Base-by-base conservation (phyloP, 805 yeast genomes). In the Wickerhamiella spandovensis region DNA sequence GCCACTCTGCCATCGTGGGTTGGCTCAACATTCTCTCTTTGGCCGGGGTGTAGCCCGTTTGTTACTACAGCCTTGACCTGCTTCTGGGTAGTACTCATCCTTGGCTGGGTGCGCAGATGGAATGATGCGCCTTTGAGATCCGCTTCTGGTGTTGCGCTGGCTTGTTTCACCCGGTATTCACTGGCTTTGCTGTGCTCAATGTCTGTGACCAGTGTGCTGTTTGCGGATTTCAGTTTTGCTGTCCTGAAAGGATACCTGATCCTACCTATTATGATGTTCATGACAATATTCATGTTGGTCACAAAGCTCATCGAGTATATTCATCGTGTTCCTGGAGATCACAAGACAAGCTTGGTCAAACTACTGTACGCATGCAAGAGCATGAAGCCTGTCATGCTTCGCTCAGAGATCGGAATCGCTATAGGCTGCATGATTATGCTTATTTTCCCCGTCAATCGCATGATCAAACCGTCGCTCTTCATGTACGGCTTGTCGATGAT, bases 401-500 rank as follows among this genome's bases (percentile, higher is more conserved):
- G 28, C 22, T 43, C 47, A 13, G 37, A 35, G 20, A 38, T 42
- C 35, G 23, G 28, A 5, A 35, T 49, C 13, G 30, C 43, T 3
- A 38, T 17, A 7, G 32, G 41, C 5, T 43, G 43, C 37, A 13
- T 49, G 7, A 23, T 49, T 25, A 13, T 44, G 41, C 23, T 22
- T 28, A 28, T 30, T 18, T 43, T 46, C 9, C 51, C 48, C 4
- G 38, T 45, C 17, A 49, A 48, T 13, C 42, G 46, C 6, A 17
- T 45, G 13, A 15, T 50, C 43, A 24, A 20, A 23, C 46, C 49
- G 12, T 32, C 18, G 24, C 10, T 47, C 3, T 17, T 45, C 13
- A 2, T 50, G 15, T 25, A 28, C 9, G 46, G 38, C n/a, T 9
- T 18, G 23, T n/a, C 46, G 9, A n/a, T 44, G 35, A 17, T 28